phyloP scores from a whole-genome alignment of 139 green algal species.

The Micractinium conductrix region DNA sequence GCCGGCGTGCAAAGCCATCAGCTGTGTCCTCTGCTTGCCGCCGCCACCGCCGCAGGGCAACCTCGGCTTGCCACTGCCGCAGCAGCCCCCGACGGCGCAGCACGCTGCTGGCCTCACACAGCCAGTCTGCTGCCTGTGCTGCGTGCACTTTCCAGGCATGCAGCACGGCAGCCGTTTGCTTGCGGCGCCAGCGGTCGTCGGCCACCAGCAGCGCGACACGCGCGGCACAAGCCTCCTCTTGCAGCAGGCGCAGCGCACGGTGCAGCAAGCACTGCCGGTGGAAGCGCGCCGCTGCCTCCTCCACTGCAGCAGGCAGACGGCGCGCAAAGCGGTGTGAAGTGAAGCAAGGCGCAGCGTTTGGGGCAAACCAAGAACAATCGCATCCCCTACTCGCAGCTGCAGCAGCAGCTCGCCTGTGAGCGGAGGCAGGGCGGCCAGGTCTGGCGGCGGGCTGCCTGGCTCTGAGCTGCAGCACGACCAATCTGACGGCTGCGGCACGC shows the following conservation, averaged over 20 bases:
- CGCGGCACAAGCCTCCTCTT: background rate
- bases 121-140: background rate
- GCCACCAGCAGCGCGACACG: background rate
- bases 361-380: too few species aligned
- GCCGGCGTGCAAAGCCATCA: background rate
- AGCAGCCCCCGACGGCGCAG: constrained; percentile 15
- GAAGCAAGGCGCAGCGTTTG: background rate
- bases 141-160: background rate
- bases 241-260: constrained; percentile 2
- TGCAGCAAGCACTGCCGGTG: constrained; percentile 9
- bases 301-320: background rate
- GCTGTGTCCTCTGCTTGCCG: background rate
- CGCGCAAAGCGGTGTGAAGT: background rate
- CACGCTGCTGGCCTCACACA: background rate
- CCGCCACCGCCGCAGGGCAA: background rate
- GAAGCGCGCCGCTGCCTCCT: constrained; percentile 1
- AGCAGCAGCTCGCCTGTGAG: background rate
- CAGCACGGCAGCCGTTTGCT: background rate
- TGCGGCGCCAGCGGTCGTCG: background rate
- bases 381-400: background rate
- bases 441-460: background rate
- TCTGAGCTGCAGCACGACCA: constrained; percentile 24
- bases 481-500: background rate
- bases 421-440: background rate
- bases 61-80: background rate